phyloP scores from a whole-genome alignment of 805 yeast genomes.

The Candida tallmaniae region DNA sequence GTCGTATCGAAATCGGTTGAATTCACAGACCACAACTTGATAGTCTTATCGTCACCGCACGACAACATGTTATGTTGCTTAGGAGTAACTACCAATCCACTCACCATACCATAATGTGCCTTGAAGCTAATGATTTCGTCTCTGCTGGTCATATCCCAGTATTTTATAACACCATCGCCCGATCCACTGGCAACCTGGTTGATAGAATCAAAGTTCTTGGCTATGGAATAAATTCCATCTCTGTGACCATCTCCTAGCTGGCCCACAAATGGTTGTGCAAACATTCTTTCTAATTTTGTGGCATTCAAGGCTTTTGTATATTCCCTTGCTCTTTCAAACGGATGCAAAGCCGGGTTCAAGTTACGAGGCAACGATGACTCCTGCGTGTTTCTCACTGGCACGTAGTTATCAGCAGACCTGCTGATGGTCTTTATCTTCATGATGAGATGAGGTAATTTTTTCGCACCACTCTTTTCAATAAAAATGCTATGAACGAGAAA shows the following conservation, averaged over 20 bases:
- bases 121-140: slow-evolving; percentile 71
- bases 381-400: slow-evolving; percentile 88
- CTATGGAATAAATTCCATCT: slow-evolving; percentile 88
- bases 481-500: too few relatives aligned
- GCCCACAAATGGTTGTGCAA: slow-evolving; percentile 95
- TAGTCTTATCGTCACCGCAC: slow-evolving; percentile 86
- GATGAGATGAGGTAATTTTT: slow-evolving; percentile 1
- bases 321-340: slow-evolving; percentile 95
- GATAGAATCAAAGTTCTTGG: slow-evolving; percentile 66
- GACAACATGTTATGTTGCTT: slow-evolving; percentile 55
- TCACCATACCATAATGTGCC: slow-evolving; percentile 87
- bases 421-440: slow-evolving; percentile 87
- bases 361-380: slow-evolving; percentile 85
- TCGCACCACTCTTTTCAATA: too few relatives aligned
- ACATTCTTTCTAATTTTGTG: slow-evolving; percentile 91
- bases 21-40: slow-evolving; percentile 83
- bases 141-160: slow-evolving; percentile 85
- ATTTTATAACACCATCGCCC: slow-evolving; percentile 92
- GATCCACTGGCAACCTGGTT: slow-evolving; percentile 85
- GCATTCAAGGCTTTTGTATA: slow-evolving; percentile 93
- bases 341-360: slow-evolving; percentile 90
- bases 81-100: slow-evolving; percentile 76
- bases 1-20: slow-evolving; percentile 46
- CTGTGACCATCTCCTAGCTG: slow-evolving; percentile 93
- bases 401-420: slow-evolving; percentile 86